Percentiles rank a stretch among this genome's conserved stretches.
Evolutionary conservation across 164 flowering plant species (phyloP).

Genomic region (Santalum album): DNA sequence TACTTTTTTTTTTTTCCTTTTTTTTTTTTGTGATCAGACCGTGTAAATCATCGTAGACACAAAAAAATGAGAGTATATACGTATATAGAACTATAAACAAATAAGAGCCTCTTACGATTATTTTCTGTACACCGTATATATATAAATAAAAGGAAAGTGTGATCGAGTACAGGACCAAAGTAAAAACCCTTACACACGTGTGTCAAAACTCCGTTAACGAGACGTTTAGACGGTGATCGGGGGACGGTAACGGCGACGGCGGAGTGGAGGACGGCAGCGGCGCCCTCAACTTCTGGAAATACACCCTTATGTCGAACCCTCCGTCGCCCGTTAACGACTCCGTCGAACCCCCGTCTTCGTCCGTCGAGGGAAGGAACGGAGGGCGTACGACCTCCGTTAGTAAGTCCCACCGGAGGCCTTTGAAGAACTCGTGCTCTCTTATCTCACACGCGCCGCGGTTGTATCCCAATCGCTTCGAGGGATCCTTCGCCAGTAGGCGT

Average conservation of each 20-base stretch:
- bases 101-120: too few species aligned
- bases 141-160: too few species aligned
- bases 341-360: constrained; percentile 31
- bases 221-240: constrained; percentile 20
- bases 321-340: constrained; percentile 8
- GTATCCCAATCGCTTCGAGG: constrained; percentile 58
- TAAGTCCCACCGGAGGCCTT: constrained; percentile 67
- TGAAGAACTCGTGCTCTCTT: constrained; percentile 65
- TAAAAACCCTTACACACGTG: constrained; percentile 5
- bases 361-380: constrained; percentile 57
- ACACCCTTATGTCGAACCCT: constrained; percentile 33
- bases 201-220: constrained; percentile 54
- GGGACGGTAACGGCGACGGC: constrained; percentile 29
- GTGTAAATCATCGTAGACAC: too few species aligned
- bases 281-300: constrained; percentile 29
- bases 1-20: too few species aligned
- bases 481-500: constrained; percentile 72
- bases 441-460: constrained; percentile 65
- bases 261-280: constrained; percentile 30
- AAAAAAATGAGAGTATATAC: too few species aligned
- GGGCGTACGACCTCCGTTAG: constrained; percentile 72
- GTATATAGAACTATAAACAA: too few species aligned
- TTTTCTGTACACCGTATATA: too few species aligned
- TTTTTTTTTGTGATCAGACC: too few species aligned
- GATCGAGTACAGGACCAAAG: too few species aligned